Conservation (phyloP, 164 flowering plant species). For the Brasenia schreberi region DNA sequence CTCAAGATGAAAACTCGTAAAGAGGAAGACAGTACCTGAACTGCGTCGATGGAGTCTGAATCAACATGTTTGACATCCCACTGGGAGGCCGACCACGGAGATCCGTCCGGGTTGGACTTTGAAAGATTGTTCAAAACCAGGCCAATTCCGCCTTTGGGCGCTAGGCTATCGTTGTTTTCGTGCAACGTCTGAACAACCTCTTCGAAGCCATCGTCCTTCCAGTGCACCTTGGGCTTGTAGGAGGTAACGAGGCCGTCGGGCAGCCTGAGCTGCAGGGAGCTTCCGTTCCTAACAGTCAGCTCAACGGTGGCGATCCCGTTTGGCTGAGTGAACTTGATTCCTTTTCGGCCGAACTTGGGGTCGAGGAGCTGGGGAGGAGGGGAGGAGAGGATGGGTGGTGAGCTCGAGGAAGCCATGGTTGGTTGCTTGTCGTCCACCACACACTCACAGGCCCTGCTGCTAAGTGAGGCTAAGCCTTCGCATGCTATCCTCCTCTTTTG, state of each 20-base stretch:
- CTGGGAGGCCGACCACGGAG: slow-evolving; percentile 21
- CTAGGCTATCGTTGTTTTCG: slow-evolving; percentile 6
- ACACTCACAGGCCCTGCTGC: not conserved
- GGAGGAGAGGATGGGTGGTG: slow-evolving; percentile 2
- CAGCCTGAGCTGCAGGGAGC: slow-evolving; percentile 48
- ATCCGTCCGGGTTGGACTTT: slow-evolving; percentile 18
- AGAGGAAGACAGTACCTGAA: slow-evolving; percentile 40
- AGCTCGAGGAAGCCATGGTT: slow-evolving; percentile 4
- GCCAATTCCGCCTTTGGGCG: slow-evolving; percentile 61
- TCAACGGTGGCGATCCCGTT: slow-evolving; percentile 30
- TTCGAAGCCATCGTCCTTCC: slow-evolving; percentile 81
- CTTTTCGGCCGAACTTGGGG: slow-evolving; percentile 70
- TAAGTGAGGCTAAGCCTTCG: no score
- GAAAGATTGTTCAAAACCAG: slow-evolving; percentile 53
- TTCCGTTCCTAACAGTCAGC: slow-evolving; percentile 75
- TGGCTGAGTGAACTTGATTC: slow-evolving; percentile 50
- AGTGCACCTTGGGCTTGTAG: slow-evolving; percentile 74
- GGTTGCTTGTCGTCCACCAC: not conserved
- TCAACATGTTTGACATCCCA: slow-evolving; percentile 75
- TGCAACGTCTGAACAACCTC: slow-evolving; percentile 66
- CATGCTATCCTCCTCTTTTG: no score
- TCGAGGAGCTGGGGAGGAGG: slow-evolving; percentile 22
- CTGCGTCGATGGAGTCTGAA: slow-evolving; percentile 83
- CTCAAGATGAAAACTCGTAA: not conserved
- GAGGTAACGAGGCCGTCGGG: slow-evolving; percentile 66